Percentiles rank a stretch among this genome's conserved stretches.
Evolutionary conservation across 768 basidiomycete species (phyloP).

Genomic region (Amanita pallidorosea): DNA sequence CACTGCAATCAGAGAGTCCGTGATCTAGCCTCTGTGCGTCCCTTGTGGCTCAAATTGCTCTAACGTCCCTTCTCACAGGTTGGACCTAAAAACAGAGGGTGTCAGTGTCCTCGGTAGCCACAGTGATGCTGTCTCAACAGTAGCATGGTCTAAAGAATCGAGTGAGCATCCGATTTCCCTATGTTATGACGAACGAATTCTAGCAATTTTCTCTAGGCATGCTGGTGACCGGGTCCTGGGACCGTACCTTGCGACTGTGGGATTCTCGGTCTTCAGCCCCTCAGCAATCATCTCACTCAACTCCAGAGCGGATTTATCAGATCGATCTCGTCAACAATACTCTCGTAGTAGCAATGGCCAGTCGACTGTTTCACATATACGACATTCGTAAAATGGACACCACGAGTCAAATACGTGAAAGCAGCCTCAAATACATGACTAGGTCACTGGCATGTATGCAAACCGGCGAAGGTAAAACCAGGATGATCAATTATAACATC

Average conservation of each 20-base stretch:
- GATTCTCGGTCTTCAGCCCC: slow-evolving; percentile 57
- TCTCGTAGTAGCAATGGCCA: slow-evolving; percentile 90
- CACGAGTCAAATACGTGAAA: slow-evolving; percentile 77
- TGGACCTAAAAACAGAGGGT: slow-evolving; percentile 68
- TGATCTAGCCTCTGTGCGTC: slow-evolving; percentile 10
- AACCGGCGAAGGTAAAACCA: slow-evolving; percentile 71
- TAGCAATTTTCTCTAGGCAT: slow-evolving; percentile 30
- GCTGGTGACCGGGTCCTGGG: slow-evolving; percentile 88
- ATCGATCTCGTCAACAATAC: slow-evolving; percentile 71
- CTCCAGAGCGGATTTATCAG: slow-evolving; percentile 80
- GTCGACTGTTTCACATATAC: slow-evolving; percentile 82
- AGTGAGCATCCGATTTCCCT: not conserved
- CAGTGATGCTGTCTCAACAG: slow-evolving; percentile 65
- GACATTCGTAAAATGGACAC: slow-evolving; percentile 71
- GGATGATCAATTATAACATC: not conserved
- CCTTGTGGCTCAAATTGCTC: not conserved
- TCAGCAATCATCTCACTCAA: slow-evolving; percentile 47
- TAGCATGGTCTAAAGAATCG: slow-evolving; percentile 33
- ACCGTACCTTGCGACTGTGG: slow-evolving; percentile 81
- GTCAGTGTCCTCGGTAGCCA: slow-evolving; percentile 73
- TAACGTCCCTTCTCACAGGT: slow-evolving; percentile 27
- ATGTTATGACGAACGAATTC: not conserved
- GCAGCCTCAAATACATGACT: slow-evolving; percentile 93
- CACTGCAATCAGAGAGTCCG: slow-evolving; percentile 72
- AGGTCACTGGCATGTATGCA: slow-evolving; percentile 86